phyloP scores from a whole-genome alignment of 306 rosid species.

The Begonia peltatifolia region DNA sequence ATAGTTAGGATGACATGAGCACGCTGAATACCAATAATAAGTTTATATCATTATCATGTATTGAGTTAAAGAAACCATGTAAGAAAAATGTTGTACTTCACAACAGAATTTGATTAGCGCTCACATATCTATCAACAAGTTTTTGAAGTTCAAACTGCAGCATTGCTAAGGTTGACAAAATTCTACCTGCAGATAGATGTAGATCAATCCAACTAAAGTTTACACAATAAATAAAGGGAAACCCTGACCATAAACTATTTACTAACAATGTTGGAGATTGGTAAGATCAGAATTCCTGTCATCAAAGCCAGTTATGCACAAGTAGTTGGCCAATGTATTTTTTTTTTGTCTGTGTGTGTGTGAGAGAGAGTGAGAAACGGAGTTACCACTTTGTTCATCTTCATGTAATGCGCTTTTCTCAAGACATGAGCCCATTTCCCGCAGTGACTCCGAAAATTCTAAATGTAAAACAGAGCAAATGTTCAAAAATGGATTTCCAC shows the following conservation, averaged over 20 bases:
- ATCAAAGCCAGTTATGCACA: too few relatives aligned
- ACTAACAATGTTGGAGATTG: not conserved
- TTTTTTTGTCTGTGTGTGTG: too few relatives aligned
- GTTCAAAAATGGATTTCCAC: not conserved
- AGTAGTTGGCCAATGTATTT: too few relatives aligned
- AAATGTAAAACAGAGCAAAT: conserved; percentile 12
- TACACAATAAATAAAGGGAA: not conserved
- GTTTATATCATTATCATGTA: conserved; percentile 12
- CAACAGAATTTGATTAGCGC: conserved; percentile 17
- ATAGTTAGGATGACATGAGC: conserved; percentile 53
- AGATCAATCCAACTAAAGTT: conserved; percentile 1
- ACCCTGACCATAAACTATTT: not conserved
- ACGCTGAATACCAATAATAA: conserved; percentile 44
- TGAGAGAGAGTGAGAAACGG: not conserved
- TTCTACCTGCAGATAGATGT: conserved; percentile 41
- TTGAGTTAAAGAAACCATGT: conserved; percentile 5
- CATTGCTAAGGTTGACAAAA: conserved; percentile 56
- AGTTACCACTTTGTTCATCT: conserved; percentile 44
- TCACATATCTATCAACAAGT: conserved; percentile 74
- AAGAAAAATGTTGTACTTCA: conserved; percentile 3
- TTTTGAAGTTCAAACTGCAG: conserved; percentile 75
- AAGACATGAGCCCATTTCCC: conserved; percentile 76
- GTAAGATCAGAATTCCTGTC: too few relatives aligned
- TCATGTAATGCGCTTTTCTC: conserved; percentile 45
- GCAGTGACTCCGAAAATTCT: conserved; percentile 83